Conservation (phyloP, 2,329 filamentous ascomycete species). For the Aphanoascus verrucosus region DNA sequence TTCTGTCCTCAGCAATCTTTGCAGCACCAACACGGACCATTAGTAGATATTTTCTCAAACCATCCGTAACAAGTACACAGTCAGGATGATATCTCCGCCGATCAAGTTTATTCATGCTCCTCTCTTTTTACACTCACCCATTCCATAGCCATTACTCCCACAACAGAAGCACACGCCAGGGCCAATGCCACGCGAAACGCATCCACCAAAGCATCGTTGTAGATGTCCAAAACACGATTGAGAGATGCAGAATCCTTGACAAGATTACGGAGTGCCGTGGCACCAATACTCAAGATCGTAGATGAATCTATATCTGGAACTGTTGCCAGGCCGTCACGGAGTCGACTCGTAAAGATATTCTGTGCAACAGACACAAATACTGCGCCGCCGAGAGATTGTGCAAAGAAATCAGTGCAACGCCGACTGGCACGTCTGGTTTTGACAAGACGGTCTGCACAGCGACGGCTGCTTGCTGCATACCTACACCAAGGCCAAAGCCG, state of each 20-base stretch:
- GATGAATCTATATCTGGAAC: slow-evolving; percentile 33
- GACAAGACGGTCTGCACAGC: slow-evolving; percentile 17
- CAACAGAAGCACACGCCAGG: slow-evolving; percentile 43
- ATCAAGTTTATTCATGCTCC: too few relatives aligned
- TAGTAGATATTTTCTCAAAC: too few relatives aligned
- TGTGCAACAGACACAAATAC: slow-evolving; percentile 19
- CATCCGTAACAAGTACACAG: too few relatives aligned
- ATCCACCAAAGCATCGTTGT: slow-evolving; percentile 27
- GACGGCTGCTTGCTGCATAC: slow-evolving; percentile 20
- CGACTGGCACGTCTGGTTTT: slow-evolving; percentile 19
- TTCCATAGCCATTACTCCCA: slow-evolving; percentile 38
- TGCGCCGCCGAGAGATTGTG: slow-evolving; percentile 14
- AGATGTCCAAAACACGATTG: slow-evolving; percentile 47
- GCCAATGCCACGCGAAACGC: slow-evolving; percentile 44
- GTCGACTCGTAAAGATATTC: slow-evolving; percentile 17
- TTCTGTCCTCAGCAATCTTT: too few relatives aligned
- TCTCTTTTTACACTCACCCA: slow-evolving; percentile 4
- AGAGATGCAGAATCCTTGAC: slow-evolving; percentile 42
- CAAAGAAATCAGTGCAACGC: slow-evolving; percentile 21
- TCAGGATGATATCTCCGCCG: too few relatives aligned
- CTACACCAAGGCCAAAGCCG: slow-evolving; percentile 21
- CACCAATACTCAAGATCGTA: slow-evolving; percentile 39
- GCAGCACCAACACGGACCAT: too few relatives aligned
- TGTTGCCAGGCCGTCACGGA: slow-evolving; percentile 10
- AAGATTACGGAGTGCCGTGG: slow-evolving; percentile 48